Conservation (phyloP, 2,329 filamentous ascomycete species). For the Neobulgaria alba region DNA sequence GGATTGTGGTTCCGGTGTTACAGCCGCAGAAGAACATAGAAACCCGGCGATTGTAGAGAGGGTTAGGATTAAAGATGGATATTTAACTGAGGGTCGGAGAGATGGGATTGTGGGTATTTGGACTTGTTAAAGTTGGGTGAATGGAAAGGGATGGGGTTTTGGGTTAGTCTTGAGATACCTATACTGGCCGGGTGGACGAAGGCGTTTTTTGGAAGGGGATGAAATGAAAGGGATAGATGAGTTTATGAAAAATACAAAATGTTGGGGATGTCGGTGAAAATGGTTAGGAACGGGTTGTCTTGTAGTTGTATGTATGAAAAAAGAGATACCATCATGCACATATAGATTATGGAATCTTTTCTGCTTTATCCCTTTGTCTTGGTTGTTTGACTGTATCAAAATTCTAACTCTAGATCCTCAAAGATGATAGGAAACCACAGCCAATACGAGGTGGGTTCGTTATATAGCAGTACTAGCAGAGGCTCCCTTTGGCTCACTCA, state of each 20-base stretch:
- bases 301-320: neutral
- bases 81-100: slow-evolving; percentile 79
- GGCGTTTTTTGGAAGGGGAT: too few relatives aligned
- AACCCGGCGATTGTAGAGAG: slow-evolving; percentile 66
- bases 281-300: neutral
- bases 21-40: slow-evolving; percentile 56
- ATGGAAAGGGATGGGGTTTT: neutral
- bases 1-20: slow-evolving; percentile 84
- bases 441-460: too few relatives aligned
- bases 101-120: slow-evolving; percentile 88
- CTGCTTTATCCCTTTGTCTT: too few relatives aligned
- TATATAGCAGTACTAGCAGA: too few relatives aligned
- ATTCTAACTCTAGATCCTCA: too few relatives aligned
- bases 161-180: neutral
- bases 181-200: neutral
- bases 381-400: too few relatives aligned
- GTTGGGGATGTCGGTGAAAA: neutral
- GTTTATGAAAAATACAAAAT: neutral
- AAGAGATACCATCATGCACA: neutral
- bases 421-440: too few relatives aligned
- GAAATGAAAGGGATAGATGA: too few relatives aligned
- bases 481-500: too few relatives aligned
- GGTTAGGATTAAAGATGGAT: slow-evolving; percentile 88
- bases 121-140: slow-evolving; percentile 60
- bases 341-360: too few relatives aligned